Percentiles rank a stretch among this genome's conserved stretches.
Conservation (phyloP, 352 stramenopile species). For the Pythium brassicae region DNA sequence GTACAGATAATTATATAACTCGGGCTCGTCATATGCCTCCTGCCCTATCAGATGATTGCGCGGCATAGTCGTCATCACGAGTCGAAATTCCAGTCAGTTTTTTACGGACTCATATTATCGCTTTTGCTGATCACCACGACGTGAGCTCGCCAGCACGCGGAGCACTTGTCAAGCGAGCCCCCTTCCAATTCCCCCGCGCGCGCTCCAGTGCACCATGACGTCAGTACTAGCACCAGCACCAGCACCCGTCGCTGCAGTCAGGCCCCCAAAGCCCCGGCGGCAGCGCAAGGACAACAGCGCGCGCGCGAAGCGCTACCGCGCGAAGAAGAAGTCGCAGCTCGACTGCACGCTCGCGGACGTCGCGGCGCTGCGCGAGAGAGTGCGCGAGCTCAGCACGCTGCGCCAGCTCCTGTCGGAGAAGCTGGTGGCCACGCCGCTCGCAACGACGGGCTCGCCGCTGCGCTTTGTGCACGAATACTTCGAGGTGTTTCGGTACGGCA, state of each 20-base stretch:
- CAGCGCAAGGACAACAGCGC: conserved; percentile 14
- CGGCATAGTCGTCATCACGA: too few species aligned
- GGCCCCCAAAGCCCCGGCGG: conserved; percentile 1
- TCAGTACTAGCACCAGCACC: too few species aligned
- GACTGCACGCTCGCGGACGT: conserved; percentile 4
- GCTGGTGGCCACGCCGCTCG: background rate
- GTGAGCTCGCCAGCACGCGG: too few species aligned
- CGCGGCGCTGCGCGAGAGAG: conserved; percentile 5
- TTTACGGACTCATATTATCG: too few species aligned
- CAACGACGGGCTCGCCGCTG: conserved; percentile 11
- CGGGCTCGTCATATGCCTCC: too few species aligned
- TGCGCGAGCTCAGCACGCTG: conserved; percentile 10
- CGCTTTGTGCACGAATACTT: conserved; percentile 19
- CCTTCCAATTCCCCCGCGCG: too few species aligned
- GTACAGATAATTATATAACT: too few species aligned
- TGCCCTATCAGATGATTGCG: too few species aligned
- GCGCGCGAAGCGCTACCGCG: conserved; percentile 14
- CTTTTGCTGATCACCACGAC: too few species aligned
- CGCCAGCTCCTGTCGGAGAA: conserved; percentile 11
- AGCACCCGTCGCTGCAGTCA: background rate
- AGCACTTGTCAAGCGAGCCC: too few species aligned
- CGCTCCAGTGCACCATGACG: too few species aligned
- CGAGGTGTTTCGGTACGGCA: conserved; percentile 16
- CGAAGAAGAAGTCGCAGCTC: conserved; percentile 14
- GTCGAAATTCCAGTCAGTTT: too few species aligned